These are phyloP conservation scores for Solanum chmielewskii DNA, from an alignment of 257 asterid genomes.

Conservation along the genomic window DNA sequence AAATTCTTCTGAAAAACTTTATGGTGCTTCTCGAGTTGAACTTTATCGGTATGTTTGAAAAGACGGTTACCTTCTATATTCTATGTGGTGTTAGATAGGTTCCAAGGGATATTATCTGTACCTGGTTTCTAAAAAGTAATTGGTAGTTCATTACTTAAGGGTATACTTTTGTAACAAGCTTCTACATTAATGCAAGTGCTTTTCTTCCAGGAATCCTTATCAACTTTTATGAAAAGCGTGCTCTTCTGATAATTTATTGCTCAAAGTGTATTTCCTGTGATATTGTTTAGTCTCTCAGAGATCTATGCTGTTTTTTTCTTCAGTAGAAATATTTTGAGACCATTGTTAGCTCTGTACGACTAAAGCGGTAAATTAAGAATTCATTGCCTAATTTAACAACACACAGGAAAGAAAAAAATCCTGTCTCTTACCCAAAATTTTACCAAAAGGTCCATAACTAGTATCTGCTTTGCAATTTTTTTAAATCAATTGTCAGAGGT, in stretches of 20 bases:
- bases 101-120: neutral
- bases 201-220: neutral
- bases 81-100: neutral
- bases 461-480: neutral
- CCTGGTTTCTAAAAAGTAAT: neutral
- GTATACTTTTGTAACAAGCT: neutral
- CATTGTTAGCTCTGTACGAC: neutral
- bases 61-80: neutral
- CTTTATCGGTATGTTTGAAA: conserved; percentile 45
- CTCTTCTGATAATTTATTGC: neutral
- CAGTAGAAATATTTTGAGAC: neutral
- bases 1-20: conserved; percentile 45
- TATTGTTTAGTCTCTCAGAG: neutral
- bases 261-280: neutral
- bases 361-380: neutral
- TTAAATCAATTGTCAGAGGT: neutral
- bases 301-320: neutral
- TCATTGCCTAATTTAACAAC: neutral
- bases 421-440: neutral
- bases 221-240: neutral
- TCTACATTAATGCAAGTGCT: neutral
- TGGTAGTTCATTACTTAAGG: neutral
- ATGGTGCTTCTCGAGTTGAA: conserved; percentile 83
- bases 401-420: neutral
- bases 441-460: neutral